Percentiles rank a stretch among this genome's conserved stretches.
Conservation (phyloP, 768 basidiomycete species). For the Termitomyces sp. region DNA sequence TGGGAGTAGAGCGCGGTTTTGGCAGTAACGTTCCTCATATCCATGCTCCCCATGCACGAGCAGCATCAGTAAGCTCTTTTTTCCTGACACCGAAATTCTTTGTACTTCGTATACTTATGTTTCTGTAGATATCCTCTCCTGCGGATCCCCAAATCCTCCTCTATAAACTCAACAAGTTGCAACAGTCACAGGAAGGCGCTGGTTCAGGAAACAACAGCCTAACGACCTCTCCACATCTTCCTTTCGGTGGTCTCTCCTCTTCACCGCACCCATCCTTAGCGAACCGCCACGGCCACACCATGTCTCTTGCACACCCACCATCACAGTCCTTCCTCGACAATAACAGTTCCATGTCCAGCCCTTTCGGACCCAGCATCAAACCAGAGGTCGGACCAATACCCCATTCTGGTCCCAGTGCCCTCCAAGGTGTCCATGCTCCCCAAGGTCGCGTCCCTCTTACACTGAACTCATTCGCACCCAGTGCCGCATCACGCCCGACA, state of each 20-base stretch:
- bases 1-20: conserved; percentile 72
- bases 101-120: neutral
- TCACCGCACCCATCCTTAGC: conserved; percentile 39
- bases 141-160: conserved; percentile 79
- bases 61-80: conserved; percentile 66
- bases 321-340: conserved; percentile 28
- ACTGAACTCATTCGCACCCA: conserved; percentile 40
- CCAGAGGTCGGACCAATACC: conserved; percentile 30
- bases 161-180: conserved; percentile 83
- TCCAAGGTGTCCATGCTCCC: conserved; percentile 42
- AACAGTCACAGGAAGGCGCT: conserved; percentile 60
- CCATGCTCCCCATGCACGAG: conserved; percentile 74
- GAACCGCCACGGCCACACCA: conserved; percentile 65
- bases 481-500: conserved; percentile 41
- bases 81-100: conserved; percentile 14
- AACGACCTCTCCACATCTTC: conserved; percentile 63
- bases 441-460: conserved; percentile 51
- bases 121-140: conserved; percentile 77
- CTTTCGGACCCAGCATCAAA: conserved; percentile 57
- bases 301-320: conserved; percentile 66
- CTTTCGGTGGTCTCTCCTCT: conserved; percentile 42
- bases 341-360: conserved; percentile 44
- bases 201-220: conserved; percentile 43
- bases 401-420: conserved; percentile 18
- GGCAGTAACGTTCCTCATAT: conserved; percentile 55